A percentile compares a stretch with the other conserved stretches of the same genome.
These are phyloP conservation scores for Aspergillus puulaauensis DNA, from an alignment of 2,329 filamentous ascomycete genomes.

Conservation along the genomic window DNA sequence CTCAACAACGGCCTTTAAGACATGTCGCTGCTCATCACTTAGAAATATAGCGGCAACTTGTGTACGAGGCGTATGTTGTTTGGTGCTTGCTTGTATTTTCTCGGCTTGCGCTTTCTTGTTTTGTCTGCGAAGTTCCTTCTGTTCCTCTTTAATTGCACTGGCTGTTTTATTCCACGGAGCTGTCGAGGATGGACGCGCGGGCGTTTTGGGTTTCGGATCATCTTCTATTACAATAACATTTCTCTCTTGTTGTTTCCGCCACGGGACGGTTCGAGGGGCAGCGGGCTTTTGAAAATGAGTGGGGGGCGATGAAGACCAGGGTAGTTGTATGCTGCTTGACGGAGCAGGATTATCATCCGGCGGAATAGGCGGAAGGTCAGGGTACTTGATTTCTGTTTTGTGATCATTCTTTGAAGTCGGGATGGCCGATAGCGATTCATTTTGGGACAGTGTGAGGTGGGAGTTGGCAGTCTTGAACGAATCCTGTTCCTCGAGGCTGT, in stretches of 20 bases:
- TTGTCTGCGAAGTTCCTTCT: conserved; percentile 69
- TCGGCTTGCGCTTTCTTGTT: conserved; percentile 47
- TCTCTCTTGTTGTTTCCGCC: conserved; percentile 42
- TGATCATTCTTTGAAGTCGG: conserved; percentile 14
- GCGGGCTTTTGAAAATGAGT: conserved; percentile 41
- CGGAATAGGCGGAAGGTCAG: conserved; percentile 33
- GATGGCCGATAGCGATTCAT: neutral
- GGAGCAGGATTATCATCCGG: conserved; percentile 32
- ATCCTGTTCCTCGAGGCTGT: conserved; percentile 2
- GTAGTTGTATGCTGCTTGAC: conserved; percentile 58
- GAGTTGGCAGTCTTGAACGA: conserved; percentile 9
- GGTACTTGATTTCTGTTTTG: conserved; percentile 33
- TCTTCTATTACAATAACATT: conserved; percentile 21
- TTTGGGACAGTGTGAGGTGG: neutral
- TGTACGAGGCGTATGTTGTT: conserved; percentile 32
- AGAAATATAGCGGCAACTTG: conserved; percentile 64
- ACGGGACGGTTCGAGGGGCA: conserved; percentile 71
- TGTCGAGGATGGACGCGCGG: conserved; percentile 42
- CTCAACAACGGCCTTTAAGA: conserved; percentile 78
- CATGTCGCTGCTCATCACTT: conserved; percentile 81
- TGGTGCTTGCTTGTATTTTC: conserved; percentile 43
- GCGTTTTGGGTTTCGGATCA: conserved; percentile 40
- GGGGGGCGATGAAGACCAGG: conserved; percentile 67
- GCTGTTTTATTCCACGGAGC: conserved; percentile 71
- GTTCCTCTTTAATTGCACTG: conserved; percentile 74